phyloP scores from a whole-genome alignment of 257 asterid genomes.

The Primulina eburnea region DNA sequence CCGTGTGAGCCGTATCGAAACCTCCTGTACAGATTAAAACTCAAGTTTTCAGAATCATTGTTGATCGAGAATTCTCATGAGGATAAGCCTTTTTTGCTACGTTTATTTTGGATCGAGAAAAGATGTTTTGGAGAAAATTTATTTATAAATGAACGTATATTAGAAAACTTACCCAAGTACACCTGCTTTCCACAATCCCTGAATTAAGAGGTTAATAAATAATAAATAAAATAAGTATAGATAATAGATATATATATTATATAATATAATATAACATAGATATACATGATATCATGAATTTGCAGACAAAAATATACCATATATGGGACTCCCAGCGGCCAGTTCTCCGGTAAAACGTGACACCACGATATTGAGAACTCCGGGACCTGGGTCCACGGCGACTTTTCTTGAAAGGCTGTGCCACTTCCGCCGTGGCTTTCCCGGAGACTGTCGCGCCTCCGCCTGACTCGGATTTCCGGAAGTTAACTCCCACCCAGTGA shows the following conservation, averaged over 20 bases:
- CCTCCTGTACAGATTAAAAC: conserved; percentile 41
- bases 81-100: not conserved
- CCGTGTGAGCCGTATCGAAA: conserved; percentile 67
- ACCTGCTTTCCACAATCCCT: conserved; percentile 81
- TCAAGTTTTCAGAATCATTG: conserved; percentile 14
- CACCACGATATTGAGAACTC: conserved; percentile 58
- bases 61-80: not conserved
- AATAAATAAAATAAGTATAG: no score
- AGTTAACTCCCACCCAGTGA: conserved; percentile 29
- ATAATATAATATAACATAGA: not conserved
- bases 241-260: no score
- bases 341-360: conserved; percentile 53
- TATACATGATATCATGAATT: not conserved
- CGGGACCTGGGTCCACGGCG: conserved; percentile 55
- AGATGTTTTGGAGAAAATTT: no score
- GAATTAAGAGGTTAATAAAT: conserved; percentile 7
- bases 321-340: conserved; percentile 63
- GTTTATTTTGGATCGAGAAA: not conserved
- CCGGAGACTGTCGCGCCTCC: conserved; percentile 23
- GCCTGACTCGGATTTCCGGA: conserved; percentile 23
- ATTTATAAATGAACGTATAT: not conserved
- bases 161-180: conserved; percentile 42
- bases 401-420: conserved; percentile 40
- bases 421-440: conserved; percentile 21
- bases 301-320: conserved; percentile 28